These are phyloP conservation scores for Excoecaria cochinchinensis DNA, from an alignment of 345 rosid genomes.

Conservation along the genomic window DNA sequence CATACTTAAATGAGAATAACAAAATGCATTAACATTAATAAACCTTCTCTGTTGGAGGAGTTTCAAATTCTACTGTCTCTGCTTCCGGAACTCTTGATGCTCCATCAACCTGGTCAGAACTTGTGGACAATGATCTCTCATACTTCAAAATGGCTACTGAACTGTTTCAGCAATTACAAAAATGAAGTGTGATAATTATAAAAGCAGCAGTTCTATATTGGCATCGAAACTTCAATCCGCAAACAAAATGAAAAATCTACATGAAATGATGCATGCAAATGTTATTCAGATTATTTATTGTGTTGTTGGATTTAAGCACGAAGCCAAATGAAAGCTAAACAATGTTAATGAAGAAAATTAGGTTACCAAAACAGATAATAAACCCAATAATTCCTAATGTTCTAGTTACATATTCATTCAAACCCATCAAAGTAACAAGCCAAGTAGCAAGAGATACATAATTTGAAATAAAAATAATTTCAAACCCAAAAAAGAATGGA, in stretches of 20 bases:
- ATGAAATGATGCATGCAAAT: not conserved
- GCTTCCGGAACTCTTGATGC: constrained; percentile 16
- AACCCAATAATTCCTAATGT: no score
- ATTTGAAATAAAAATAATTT: no score
- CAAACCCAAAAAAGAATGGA: no score
- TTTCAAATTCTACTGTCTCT: constrained; percentile 9
- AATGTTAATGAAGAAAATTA: no score
- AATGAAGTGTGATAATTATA: not conserved
- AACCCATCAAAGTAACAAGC: no score
- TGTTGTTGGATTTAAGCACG: no score
- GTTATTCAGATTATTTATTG: not conserved
- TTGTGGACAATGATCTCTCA: constrained; percentile 29
- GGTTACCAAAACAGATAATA: no score
- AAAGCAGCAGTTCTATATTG: not conserved
- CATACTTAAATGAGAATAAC: not conserved
- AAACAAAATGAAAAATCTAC: not conserved
- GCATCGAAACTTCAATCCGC: not conserved
- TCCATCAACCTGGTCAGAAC: constrained; percentile 15
- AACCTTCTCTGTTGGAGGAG: constrained; percentile 28
- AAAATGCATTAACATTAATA: no score
- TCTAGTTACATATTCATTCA: no score
- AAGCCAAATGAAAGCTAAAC: no score
- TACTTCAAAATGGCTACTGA: constrained; percentile 8
- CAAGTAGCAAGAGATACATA: no score
- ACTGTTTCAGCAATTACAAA: constrained; percentile 14